Evolutionary conservation across 2,329 filamentous ascomycete species (phyloP), one percentile per base, ranked within the genome.

Genomic region (Cucurbitaria berberidis): DNA sequence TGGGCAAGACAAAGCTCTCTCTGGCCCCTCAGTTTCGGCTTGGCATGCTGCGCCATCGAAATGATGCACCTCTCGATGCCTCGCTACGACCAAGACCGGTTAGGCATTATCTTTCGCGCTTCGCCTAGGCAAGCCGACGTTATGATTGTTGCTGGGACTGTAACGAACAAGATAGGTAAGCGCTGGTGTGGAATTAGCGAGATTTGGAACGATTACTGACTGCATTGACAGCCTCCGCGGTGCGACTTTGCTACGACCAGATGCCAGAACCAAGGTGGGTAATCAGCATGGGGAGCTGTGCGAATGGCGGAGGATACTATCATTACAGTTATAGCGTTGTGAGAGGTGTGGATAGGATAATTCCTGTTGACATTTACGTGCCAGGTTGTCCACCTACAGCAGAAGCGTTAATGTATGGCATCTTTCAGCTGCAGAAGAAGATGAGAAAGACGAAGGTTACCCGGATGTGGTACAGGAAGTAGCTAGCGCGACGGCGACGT

Each of bases 111-210:
- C 73, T 95, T 95, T 83, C 87, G 90, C 66, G 91, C 90, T 46
- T 93, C 89, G 3, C 90, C 90, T 3, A 88, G 91, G 53, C 91
- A 96, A 77, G 90, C 90, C 51, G 91, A 96, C 75, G 88, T 96
- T 59, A 95, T 96, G 90, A 93, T 96, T 68, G 91, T 96, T 22
- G 91, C 91, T n/a, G 91, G 91, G 45, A 96, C 91, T 13, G 83
- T 96, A 51, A 95, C 90, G 60, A 96, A 96, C 82, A 96, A 96
- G 81, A 96, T 96, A 90, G n/a, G n/a, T n/a, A n/a, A n/a, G n/a
- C n/a, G n/a, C n/a, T n/a, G n/a, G n/a, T n/a, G n/a, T n/a, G n/a
- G n/a, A n/a, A n/a, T n/a, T n/a, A n/a, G n/a, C n/a, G n/a, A n/a
- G n/a, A n/a, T n/a, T n/a, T n/a, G n/a, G n/a, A n/a, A n/a, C n/a